Evolutionary conservation across 768 basidiomycete genomes (phyloP), one percentile per base, ranked within the genome.

Genomic region (Kwoniella bestiolae): DNA sequence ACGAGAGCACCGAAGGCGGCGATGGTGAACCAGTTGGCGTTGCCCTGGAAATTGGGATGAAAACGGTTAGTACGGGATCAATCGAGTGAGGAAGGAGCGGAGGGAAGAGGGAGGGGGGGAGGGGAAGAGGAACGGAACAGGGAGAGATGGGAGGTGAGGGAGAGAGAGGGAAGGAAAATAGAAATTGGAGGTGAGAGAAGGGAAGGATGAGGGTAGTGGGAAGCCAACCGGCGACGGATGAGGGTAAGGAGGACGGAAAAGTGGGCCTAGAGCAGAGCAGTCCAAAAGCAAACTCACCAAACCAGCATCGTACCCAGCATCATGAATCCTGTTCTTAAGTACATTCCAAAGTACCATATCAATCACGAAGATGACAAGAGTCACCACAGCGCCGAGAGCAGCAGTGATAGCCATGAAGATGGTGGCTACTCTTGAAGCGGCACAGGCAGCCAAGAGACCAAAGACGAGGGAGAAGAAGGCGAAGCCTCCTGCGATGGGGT

Each of bases 321-420:
- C 80, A 61, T 85, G 83, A 74, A 89, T 85, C 46, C 85, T 84
- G 68, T 86, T 79, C 63, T 87, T 87, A 18, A 86, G 86, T 66
- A 91, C 85, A 52, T 88, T 88, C 79, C 90, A 94, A 56, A 94
- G 86, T 46, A 86, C 86, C 86, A 92, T 89, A 81, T 91, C 91
- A 79, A 92, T 83, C 49, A 91, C 81, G 82, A 87, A 92, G 3
- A 84, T 87, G 68, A 92, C 81, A 58, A 92, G 83, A 6, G 88
- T 87, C 70, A 85, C 80, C 57, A 92, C 78, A n/a, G 85, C 82
- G 6, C 89, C 90, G 60, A 93, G 83, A 18, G 86, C 85, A 58
- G 88, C 83, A 60, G 86, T 69, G 59, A 93, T 84, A 16, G 87
- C 83, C 91, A 92, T 92, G 79, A 91, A 78, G 65, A 91, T 85